Evolutionary conservation across 164 flowering plant species (phyloP).

Genomic region (Magnolia sinica): DNA sequence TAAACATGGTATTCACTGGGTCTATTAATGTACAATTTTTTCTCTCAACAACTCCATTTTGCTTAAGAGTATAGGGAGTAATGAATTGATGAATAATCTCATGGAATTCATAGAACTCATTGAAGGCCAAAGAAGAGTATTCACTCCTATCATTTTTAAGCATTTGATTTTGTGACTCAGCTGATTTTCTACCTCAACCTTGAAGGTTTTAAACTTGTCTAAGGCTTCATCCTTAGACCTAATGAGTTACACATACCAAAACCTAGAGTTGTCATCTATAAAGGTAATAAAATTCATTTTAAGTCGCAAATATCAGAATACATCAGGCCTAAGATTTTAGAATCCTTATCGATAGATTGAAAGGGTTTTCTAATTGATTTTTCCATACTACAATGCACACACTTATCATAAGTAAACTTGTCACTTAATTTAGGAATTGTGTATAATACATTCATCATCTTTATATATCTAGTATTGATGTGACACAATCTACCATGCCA

Average conservation of each 20-base stretch:
- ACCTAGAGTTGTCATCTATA: no score
- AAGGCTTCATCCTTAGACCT: no score
- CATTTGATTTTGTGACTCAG: background rate
- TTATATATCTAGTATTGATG: background rate
- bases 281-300: background rate
- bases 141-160: background rate
- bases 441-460: constrained; percentile 7
- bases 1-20: no score
- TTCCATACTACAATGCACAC: constrained; percentile 2
- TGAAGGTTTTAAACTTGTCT: no score
- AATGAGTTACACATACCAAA: no score
- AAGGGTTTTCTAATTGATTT: background rate
- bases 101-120: background rate
- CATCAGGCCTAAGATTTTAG: constrained; percentile 1
- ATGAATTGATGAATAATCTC: background rate
- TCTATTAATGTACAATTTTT: no score
- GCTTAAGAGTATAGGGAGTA: no score
- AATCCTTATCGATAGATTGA: background rate
- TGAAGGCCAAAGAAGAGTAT: background rate
- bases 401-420: background rate
- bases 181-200: no score
- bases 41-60: no score
- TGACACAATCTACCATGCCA: no score
- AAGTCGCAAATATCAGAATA: constrained; percentile 16
- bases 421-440: background rate